These are phyloP conservation scores for Komagataea norvegica DNA, from an alignment of 1,139 yeast species.

Conservation along the genomic window DNA sequence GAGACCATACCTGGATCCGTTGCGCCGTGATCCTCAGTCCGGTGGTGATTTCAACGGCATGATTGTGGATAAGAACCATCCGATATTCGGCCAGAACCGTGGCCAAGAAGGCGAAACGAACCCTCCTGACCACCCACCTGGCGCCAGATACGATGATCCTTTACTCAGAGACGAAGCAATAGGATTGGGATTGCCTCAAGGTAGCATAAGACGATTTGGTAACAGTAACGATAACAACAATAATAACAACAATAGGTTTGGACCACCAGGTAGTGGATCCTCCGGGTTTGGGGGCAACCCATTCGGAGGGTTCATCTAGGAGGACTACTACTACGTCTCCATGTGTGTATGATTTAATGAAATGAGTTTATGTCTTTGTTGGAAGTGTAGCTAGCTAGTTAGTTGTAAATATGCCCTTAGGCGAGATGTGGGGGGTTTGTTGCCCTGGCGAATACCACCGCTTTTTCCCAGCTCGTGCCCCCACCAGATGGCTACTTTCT, in stretches of 20 bases:
- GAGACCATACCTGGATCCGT: conserved; percentile 40
- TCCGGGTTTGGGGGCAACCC: conserved; percentile 10
- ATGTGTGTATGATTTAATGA: no score
- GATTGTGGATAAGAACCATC: conserved; percentile 50
- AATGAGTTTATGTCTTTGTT: no score
- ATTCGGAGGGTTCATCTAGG: conserved; percentile 18
- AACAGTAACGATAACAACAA: no score
- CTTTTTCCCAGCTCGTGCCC: no score
- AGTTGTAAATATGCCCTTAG: no score
- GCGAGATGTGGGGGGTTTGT: no score
- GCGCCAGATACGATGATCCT: conserved; percentile 56
- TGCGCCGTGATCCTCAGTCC: conserved; percentile 33
- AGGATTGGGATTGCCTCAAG: conserved; percentile 49
- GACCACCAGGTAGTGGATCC: conserved; percentile 4
- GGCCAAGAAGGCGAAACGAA: conserved; percentile 24
- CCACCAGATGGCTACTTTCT: no score
- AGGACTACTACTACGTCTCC: no score
- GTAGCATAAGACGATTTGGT: conserved; percentile 17
- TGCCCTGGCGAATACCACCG: no score
- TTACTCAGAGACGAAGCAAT: conserved; percentile 41
- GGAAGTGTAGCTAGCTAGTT: no score
- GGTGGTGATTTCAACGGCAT: conserved; percentile 46
- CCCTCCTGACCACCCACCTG: conserved; percentile 37
- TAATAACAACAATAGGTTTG: conserved; percentile 4
- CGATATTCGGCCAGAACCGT: conserved; percentile 34